These are phyloP conservation scores for Hyphodiscus hymeniophilus DNA, from an alignment of 495 filamentous ascomycete species.

Conservation along the genomic window DNA sequence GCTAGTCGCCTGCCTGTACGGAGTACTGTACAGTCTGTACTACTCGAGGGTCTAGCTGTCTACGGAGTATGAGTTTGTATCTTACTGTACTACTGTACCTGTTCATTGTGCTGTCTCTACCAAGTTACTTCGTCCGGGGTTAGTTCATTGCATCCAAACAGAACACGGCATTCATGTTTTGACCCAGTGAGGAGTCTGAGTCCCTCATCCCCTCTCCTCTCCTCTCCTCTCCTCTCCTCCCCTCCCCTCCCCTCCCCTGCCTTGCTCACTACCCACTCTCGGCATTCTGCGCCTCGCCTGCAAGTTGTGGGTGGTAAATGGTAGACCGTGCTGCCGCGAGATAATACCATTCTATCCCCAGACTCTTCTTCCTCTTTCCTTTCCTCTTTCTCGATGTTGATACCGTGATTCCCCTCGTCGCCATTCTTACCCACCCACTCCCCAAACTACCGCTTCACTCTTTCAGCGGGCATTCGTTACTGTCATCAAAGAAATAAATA, in stretches of 20 bases:
- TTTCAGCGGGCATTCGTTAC: conserved; percentile 88
- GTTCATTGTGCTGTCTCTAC: no score
- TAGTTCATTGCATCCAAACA: no score
- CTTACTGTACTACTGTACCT: no score
- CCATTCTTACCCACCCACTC: conserved; percentile 33
- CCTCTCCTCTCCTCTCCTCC: not conserved
- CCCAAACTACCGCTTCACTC: conserved; percentile 84
- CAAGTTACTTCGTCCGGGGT: no score
- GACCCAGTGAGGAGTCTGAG: no score
- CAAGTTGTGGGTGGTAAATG: no score
- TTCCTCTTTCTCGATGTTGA: conserved; percentile 32
- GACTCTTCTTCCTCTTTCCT: conserved; percentile 26
- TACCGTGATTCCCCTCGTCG: conserved; percentile 39
- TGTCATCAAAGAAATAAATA: not conserved
- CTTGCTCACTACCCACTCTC: not conserved
- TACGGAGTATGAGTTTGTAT: no score
- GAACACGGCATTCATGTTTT: no score
- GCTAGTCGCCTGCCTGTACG: no score
- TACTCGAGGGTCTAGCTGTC: no score
- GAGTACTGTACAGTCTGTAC: no score
- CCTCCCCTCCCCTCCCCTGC: not conserved
- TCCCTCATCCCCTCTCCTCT: not conserved
- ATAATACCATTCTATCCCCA: conserved; percentile 7
- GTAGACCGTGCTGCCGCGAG: not conserved
- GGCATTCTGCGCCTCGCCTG: not conserved